phyloP scores from a whole-genome alignment of 2,329 filamentous ascomycete genomes.

The Amphichorda felina region DNA sequence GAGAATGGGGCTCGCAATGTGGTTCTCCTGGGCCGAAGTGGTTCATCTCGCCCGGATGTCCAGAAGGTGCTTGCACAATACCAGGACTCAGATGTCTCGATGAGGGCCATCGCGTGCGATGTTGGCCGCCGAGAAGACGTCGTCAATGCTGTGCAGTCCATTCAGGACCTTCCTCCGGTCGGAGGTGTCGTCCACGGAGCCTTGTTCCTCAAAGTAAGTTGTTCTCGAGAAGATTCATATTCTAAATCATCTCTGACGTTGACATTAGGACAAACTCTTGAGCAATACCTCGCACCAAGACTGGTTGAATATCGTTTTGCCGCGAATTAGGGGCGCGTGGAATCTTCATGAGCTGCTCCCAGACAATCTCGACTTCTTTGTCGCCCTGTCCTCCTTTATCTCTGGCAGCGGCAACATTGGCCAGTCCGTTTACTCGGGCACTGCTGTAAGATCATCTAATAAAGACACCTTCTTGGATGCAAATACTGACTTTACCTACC shows the following conservation, averaged over 20 bases:
- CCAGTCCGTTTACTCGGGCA: conserved; percentile 25
- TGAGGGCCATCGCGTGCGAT: background rate
- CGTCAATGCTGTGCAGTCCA: background rate
- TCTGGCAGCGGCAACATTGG: conserved; percentile 15
- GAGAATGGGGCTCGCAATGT: conserved; percentile 34
- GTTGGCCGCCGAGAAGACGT: background rate
- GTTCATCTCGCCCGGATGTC: conserved; percentile 6
- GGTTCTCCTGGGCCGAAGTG: conserved; percentile 33
- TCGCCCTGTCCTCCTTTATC: conserved; percentile 28
- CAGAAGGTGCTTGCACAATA: background rate
- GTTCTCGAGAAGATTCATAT: too few species aligned
- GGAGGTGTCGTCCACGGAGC: conserved; percentile 23
- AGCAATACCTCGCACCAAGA: conserved; percentile 20
- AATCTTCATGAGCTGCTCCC: conserved; percentile 22
- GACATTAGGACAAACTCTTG: conserved; percentile 17
- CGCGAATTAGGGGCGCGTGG: conserved; percentile 26
- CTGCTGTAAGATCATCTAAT: conserved; percentile 5
- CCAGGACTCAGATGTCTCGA: background rate
- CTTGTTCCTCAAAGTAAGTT: conserved; percentile 3
- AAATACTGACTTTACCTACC: background rate
- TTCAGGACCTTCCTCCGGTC: conserved; percentile 16
- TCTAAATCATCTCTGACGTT: too few species aligned
- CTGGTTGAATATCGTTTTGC: conserved; percentile 16
- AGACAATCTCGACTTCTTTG: conserved; percentile 21
- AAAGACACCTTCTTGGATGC: conserved; percentile 23